Evolutionary conservation across 768 basidiomycete species (phyloP).

Genomic region (Tricholoma sp.): DNA sequence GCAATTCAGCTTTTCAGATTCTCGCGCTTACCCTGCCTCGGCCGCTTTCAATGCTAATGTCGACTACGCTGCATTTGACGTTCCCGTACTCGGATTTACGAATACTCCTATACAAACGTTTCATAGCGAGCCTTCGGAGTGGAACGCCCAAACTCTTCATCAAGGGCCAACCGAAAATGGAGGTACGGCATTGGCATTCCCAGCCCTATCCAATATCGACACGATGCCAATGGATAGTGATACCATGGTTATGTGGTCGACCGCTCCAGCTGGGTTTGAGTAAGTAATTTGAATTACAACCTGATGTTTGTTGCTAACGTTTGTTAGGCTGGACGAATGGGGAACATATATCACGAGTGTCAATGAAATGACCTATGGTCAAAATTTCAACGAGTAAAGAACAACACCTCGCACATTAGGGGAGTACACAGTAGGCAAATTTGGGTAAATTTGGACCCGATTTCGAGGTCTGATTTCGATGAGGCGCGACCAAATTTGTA

Average conservation of each 20-base stretch:
- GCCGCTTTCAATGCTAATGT: neutral
- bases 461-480: no score
- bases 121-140: neutral
- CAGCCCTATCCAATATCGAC: neutral
- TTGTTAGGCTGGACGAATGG: conserved; percentile 38
- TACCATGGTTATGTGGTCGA: conserved; percentile 59
- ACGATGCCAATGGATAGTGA: conserved; percentile 37
- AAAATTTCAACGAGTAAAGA: no score
- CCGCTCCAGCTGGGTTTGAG: conserved; percentile 56
- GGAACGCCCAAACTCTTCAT: neutral
- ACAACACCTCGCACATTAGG: no score
- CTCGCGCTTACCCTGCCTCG: conserved; percentile 8
- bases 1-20: conserved; percentile 33
- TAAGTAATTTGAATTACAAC: conserved; percentile 26
- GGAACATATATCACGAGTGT: conserved; percentile 35
- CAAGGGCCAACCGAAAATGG: neutral
- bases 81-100: neutral
- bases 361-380: conserved; percentile 24
- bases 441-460: no score
- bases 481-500: no score
- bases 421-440: no score
- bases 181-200: neutral
- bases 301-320: neutral
- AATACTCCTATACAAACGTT: neutral
- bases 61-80: neutral